A percentile compares a stretch with the other conserved stretches of the same genome.
These are phyloP conservation scores for Ogataea ramenticola DNA, from an alignment of 805 yeast species.

Conservation along the genomic window DNA sequence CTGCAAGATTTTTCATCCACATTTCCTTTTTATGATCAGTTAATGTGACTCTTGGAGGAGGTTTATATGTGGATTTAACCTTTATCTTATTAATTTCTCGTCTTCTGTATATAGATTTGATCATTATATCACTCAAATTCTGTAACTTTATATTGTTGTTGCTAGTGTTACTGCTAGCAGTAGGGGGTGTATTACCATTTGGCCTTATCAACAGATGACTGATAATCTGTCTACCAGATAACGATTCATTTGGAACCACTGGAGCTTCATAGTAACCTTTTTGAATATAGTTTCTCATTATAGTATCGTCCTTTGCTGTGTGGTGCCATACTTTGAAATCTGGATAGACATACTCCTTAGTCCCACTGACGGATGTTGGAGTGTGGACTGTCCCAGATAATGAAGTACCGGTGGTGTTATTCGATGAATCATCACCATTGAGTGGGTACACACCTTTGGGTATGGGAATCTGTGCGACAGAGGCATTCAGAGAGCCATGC, in stretches of 20 bases:
- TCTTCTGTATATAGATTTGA: slow-evolving; percentile 41
- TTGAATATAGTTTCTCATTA: slow-evolving; percentile 50
- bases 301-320: slow-evolving; percentile 42
- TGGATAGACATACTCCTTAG: slow-evolving; percentile 38
- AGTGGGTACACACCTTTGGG: slow-evolving; percentile 26
- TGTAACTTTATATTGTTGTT: slow-evolving; percentile 23
- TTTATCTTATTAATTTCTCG: slow-evolving; percentile 36
- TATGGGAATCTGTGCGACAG: slow-evolving; percentile 7
- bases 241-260: slow-evolving; percentile 55
- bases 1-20: slow-evolving; percentile 80
- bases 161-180: slow-evolving; percentile 5
- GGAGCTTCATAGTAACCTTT: slow-evolving; percentile 68
- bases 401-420: neutral
- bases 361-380: neutral
- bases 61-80: slow-evolving; percentile 52
- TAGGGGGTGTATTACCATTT: slow-evolving; percentile 7
- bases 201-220: slow-evolving; percentile 21
- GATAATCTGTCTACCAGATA: slow-evolving; percentile 57
- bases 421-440: slow-evolving; percentile 15
- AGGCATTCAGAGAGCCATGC: neutral
- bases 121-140: slow-evolving; percentile 41
- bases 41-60: slow-evolving; percentile 85
- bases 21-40: slow-evolving; percentile 80
- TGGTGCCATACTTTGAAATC: slow-evolving; percentile 72
- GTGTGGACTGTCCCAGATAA: neutral